Evolutionary conservation across 805 yeast genomes (phyloP), one percentile per base, ranked within the genome.

Genomic region (Wickerhamiella slavikovae): DNA sequence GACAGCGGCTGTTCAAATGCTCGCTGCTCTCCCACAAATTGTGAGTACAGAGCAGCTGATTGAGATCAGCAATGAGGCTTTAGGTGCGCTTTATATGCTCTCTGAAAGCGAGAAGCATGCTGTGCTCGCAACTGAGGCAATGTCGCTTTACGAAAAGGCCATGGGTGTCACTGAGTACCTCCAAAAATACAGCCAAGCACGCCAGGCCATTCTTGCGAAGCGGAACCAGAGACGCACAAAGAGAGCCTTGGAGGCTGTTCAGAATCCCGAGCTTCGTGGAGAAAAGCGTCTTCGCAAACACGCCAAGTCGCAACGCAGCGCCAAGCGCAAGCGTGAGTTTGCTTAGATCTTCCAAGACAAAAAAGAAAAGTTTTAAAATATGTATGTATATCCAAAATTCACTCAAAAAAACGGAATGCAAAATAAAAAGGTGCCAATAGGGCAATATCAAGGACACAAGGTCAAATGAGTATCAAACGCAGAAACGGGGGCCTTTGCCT

Each of bases 241-340:
- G 45, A 62, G 82, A 33, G 75, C 92, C 0, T 71, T 75, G 34
- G 54, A 79, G 46, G 75, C 80, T 3, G 60, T 83, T 8, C 64
- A 62, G 14, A 76, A 74, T 3, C 96, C 96, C 1, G 93, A 75
- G 11, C 52, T 65, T 24, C 72, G 79, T n/a, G 89, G 93, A 2
- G 65, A 63, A 39, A 67, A 77, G 49, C 78, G 75, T 54, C 45
- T 78, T n/a, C n/a, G n/a, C n/a, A n/a, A n/a, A n/a, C n/a, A n/a
- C n/a, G n/a, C n/a, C n/a, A n/a, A n/a, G n/a, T n/a, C n/a, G n/a
- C n/a, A n/a, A n/a, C n/a, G n/a, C n/a, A n/a, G n/a, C n/a, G n/a
- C n/a, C n/a, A n/a, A n/a, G n/a, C n/a, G n/a, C n/a, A n/a, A n/a
- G n/a, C n/a, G n/a, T n/a, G n/a, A n/a, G n/a, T n/a, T n/a, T n/a